Conservation (phyloP, 1,139 yeast genomes). For the Saccharomyces hybrid region DNA sequence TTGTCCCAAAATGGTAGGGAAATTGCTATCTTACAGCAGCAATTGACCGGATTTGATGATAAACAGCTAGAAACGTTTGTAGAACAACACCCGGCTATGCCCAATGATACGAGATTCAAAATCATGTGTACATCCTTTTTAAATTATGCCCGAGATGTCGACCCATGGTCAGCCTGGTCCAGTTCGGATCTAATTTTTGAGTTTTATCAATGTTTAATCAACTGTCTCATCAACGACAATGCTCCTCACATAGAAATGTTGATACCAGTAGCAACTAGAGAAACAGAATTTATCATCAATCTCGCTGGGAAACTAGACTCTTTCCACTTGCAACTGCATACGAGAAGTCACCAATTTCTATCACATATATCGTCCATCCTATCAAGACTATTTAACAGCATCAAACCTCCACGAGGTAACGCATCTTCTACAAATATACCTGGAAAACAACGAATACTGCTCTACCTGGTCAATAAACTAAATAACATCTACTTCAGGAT, state of each 20-base stretch:
- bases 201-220: conserved; percentile 25
- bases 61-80: conserved; percentile 18
- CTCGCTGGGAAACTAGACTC: conserved; percentile 22
- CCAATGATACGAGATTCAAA: conserved; percentile 16
- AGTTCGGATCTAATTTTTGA: conserved; percentile 27
- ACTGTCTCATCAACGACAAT: conserved; percentile 25
- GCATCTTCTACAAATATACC: conserved; percentile 14
- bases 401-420: conserved; percentile 20
- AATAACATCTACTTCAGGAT: conserved; percentile 29
- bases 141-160: conserved; percentile 24
- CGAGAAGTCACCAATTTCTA: conserved; percentile 23
- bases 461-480: conserved; percentile 27
- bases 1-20: conserved; percentile 19
- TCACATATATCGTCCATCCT: conserved; percentile 27
- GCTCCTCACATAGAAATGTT: conserved; percentile 24
- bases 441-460: conserved; percentile 24
- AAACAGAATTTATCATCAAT: conserved; percentile 25
- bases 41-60: conserved; percentile 14
- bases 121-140: conserved; percentile 25
- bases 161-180: conserved; percentile 30
- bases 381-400: conserved; percentile 29
- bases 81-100: conserved; percentile 9
- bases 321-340: conserved; percentile 14
- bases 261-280: conserved; percentile 16
- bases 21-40: conserved; percentile 24